Percentiles rank a stretch among this genome's conserved stretches.
phyloP scores from a whole-genome alignment of 176 grass and related monocot species.

The Luzula sylvatica region DNA sequence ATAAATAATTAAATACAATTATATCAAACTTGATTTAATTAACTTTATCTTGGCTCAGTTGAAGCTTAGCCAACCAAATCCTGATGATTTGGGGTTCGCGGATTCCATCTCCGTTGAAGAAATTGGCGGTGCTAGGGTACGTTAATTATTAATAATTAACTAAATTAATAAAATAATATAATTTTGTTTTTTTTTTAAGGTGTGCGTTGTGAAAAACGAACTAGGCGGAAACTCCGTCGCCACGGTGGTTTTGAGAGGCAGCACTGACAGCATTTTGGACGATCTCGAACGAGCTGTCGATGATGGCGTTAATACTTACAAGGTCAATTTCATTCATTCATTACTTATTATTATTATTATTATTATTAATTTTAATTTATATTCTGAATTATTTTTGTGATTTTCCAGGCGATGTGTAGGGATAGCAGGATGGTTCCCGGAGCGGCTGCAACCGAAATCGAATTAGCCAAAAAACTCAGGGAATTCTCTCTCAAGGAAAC shows the following conservation, averaged over 20 bases:
- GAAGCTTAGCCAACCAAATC: constrained; percentile 74
- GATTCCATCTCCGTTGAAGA: constrained; percentile 86
- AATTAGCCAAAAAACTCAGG: constrained; percentile 73
- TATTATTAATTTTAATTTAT: background rate
- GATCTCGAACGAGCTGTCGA: constrained; percentile 94
- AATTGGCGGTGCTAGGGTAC: constrained; percentile 70
- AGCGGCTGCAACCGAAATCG: constrained; percentile 84
- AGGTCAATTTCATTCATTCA: constrained; percentile 30
- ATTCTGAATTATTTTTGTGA: background rate
- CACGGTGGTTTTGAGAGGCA: constrained; percentile 77
- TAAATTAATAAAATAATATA: too few species aligned
- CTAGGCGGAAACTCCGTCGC: constrained; percentile 74
- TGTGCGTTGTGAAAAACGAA: constrained; percentile 78
- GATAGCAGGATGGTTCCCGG: constrained; percentile 84
- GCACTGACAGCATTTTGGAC: constrained; percentile 92
- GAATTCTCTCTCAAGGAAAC: constrained; percentile 90
- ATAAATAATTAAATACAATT: constrained; percentile 2
- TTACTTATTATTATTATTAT: too few species aligned
- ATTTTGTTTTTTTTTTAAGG: constrained; percentile 28
- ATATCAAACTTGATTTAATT: background rate
- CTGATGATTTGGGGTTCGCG: constrained; percentile 71
- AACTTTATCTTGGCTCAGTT: constrained; percentile 52
- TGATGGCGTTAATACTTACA: constrained; percentile 94
- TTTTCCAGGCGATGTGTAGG: constrained; percentile 80
- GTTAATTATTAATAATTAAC: constrained; percentile 8